Percentiles rank a stretch among this genome's conserved stretches.
These are phyloP conservation scores for Golovinomyces cichoracearum DNA, from an alignment of 2,329 filamentous ascomycete genomes.

Conservation along the genomic window DNA sequence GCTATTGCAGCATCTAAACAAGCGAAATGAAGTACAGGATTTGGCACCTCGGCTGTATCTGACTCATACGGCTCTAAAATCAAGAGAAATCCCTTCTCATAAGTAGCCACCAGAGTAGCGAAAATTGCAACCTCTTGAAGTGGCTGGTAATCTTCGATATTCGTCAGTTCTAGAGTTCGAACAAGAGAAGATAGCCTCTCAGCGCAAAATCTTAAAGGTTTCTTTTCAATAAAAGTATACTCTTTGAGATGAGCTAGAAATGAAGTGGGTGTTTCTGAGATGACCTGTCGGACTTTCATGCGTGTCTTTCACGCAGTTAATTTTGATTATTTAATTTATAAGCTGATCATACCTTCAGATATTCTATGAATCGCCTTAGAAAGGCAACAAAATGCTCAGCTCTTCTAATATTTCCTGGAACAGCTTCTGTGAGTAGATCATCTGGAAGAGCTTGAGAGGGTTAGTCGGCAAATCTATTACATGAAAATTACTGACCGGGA, in stretches of 20 bases:
- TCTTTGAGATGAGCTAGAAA: constrained; percentile 85
- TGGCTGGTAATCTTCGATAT: constrained; percentile 92
- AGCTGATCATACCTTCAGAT: constrained; percentile 38
- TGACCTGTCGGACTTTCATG: constrained; percentile 95
- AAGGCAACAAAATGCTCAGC: constrained; percentile 93
- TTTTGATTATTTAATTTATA: constrained; percentile 3
- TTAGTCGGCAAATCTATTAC: constrained; percentile 3
- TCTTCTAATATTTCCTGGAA: constrained; percentile 83
- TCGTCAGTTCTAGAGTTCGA: constrained; percentile 79
- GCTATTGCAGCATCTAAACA: constrained; percentile 94
- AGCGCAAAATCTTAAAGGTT: constrained; percentile 79
- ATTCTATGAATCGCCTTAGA: constrained; percentile 88
- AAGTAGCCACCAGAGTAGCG: constrained; percentile 82
- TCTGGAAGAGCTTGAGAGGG: constrained; percentile 47
- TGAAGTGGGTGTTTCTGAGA: constrained; percentile 84
- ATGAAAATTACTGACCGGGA: constrained; percentile 22
- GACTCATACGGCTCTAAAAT: constrained; percentile 97
- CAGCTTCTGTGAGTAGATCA: constrained; percentile 80
- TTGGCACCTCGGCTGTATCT: constrained; percentile 80
- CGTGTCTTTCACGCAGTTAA: constrained; percentile 35
- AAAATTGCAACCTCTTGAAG: constrained; percentile 95
- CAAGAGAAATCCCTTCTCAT: constrained; percentile 83
- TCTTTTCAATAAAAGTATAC: constrained; percentile 91
- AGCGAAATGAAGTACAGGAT: constrained; percentile 89
- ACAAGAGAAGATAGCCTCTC: constrained; percentile 86